Base-by-base conservation (phyloP, 2,329 filamentous ascomycete genomes). In the Coniochaeta ligniaria region DNA sequence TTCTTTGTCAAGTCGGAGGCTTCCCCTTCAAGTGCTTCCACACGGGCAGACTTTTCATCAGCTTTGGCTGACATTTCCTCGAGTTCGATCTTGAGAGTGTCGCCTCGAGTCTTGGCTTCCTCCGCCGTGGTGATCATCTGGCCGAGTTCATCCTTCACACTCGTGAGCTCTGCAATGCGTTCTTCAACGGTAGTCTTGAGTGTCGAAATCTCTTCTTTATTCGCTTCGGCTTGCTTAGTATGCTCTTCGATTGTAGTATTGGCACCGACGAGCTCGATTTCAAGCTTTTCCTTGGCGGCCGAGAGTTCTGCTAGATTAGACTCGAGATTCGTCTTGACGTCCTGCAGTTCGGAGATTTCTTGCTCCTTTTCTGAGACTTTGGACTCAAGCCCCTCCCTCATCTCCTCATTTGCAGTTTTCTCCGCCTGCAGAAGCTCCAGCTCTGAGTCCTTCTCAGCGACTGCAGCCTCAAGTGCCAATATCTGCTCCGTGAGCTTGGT, bases 21-120 rank as follows among this genome's bases (percentile, higher is more conserved):
- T 57, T 67, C 65, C 33, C 47, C 59, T 41, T 67, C 65, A 3
- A 69, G 63, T 26, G 52, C 43, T n/a, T 57, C 22, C 24, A 57
- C 58, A 35, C 63, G 63, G 7, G 45, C 12, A 9, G 58, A 50
- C 8, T 62, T 38, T 31, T 68, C 65, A 17, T 71, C 67, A 11
- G 66, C 63, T 60, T 65, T 52, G 22, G 36, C 60, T 50, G 62
- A 66, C 60, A 65, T 65, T 16, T 66, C 67, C 55, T 67, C 66
- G 0, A 67, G 60, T 3, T 69, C 69, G 52, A 64, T 63, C 16
- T 64, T 64, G 8, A 70, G 63, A 4, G 64, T 66, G 5, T 12
- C 17, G 61, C 4, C 65, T 64, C 62, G 68, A 64, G 62, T 59
- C 47, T 63, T 62, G 3, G 67, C 64, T 20, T 65, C 65, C n/a